Evolutionary conservation across 352 stramenopile genomes (phyloP), one percentile per base, ranked within the genome.

Genomic region (Phytophthora fragariae): DNA sequence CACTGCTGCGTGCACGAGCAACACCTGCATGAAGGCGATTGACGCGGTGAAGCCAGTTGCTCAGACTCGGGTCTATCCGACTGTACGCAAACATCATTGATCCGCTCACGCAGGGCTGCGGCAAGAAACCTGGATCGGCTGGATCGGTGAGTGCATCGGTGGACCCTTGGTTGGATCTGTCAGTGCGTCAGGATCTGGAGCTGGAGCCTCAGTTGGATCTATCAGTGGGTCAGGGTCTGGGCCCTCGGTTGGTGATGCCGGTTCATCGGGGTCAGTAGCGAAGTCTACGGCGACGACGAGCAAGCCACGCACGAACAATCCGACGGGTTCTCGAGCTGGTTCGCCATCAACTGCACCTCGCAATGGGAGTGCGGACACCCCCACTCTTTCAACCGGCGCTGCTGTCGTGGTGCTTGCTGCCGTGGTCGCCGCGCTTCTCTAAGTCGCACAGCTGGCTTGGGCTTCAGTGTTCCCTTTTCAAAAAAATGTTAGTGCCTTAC

Each of bases 21-120:
- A 70, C 12, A 61, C 71, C n/a, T 88, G 81, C 60, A 63, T 59
- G 1, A 50, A 68, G 5, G 67, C 70, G 21, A 54, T 88, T 10
- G 46, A 68, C 14, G 35, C 59, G 2, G 31, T 21, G 19, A 21
- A 21, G n/a, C n/a, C n/a, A n/a, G n/a, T n/a, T n/a, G n/a, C n/a
- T n/a, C n/a, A n/a, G n/a, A n/a, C n/a, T n/a, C 37, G 77, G 70
- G 1, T 29, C 55, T n/a, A 21, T 80, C 8, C 63, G 33, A 19
- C 35, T 84, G 39, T 76, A 81, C 39, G 67, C 67, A 19, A 59
- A 80, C 33, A 58, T 80, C 17, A 68, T 82, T 9, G 46, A 75
- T n/a, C 71, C 77, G 0, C 57, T 84, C 7, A 47, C 37, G 52
- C n/a, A 49, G 33, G 52, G 54, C 33, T 84, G 77, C 35, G 64